A percentile compares a stretch with the other conserved stretches of the same genome.
phyloP scores from a whole-genome alignment of 169 alveolate species.

The Plasmodium ovale region DNA sequence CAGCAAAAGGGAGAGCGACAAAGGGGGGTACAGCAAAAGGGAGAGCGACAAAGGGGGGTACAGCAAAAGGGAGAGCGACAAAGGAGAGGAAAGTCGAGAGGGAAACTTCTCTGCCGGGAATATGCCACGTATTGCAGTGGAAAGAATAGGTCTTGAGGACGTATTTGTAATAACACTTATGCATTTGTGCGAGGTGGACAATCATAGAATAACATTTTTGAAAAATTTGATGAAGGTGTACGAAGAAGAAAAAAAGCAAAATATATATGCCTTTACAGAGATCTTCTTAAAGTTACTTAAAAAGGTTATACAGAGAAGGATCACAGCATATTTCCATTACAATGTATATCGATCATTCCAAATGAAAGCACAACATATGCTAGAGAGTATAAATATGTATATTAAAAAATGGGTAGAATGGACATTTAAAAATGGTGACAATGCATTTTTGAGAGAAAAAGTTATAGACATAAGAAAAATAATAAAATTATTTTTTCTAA shows the following conservation, averaged over 20 bases:
- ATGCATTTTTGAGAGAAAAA: constrained; percentile 40
- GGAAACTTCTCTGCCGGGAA: neutral
- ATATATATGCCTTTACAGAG: constrained; percentile 31
- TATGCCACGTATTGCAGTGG: neutral
- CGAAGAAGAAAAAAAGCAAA: constrained; percentile 63
- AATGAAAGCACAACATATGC: constrained; percentile 4
- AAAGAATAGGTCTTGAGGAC: constrained; percentile 29
- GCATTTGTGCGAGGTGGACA: constrained; percentile 20
- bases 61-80: neutral
- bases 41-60: neutral
- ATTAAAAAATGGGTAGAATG: constrained; percentile 52
- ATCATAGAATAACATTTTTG: constrained; percentile 14
- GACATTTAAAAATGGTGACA: constrained; percentile 30
- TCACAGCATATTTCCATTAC: neutral
- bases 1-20: neutral
- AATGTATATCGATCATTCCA: constrained; percentile 37
- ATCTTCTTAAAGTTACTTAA: constrained; percentile 38
- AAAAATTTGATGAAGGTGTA: constrained; percentile 22
- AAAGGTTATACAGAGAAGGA: constrained; percentile 27
- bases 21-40: neutral
- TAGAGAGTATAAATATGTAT: constrained; percentile 36
- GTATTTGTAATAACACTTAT: constrained; percentile 22
- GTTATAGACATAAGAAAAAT: constrained; percentile 32
- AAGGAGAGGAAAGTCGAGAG: neutral
- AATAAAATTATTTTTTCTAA: constrained; percentile 61